These are phyloP conservation scores for Xylaria sp. DNA, from an alignment of 2,329 filamentous ascomycete genomes.

Conservation along the genomic window DNA sequence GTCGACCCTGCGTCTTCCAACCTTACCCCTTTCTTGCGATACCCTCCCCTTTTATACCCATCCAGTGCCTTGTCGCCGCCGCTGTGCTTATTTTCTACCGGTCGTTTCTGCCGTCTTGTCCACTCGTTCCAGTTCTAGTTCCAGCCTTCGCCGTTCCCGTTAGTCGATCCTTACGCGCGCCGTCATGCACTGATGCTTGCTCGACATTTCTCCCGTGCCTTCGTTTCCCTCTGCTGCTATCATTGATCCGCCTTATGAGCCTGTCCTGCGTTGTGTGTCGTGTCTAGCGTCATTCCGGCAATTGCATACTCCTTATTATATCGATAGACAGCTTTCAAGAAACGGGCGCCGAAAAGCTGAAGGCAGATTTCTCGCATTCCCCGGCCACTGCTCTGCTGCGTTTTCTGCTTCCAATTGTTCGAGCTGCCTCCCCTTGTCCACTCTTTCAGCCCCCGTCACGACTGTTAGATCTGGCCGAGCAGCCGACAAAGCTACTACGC, in stretches of 20 bases:
- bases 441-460: slow-evolving; percentile 16
- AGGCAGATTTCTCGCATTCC: slow-evolving; percentile 25
- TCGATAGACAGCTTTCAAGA: slow-evolving; percentile 38
- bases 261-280: slow-evolving; percentile 32
- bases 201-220: slow-evolving; percentile 24
- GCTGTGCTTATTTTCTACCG: slow-evolving; percentile 46
- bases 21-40: slow-evolving; percentile 42
- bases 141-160: slow-evolving; percentile 21
- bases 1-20: slow-evolving; percentile 21
- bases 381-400: slow-evolving; percentile 32
- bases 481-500: slow-evolving; percentile 8
- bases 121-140: slow-evolving; percentile 27
- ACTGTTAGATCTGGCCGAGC: slow-evolving; percentile 15
- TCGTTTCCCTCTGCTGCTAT: slow-evolving; percentile 31
- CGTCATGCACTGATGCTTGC: slow-evolving; percentile 39
- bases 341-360: slow-evolving; percentile 20
- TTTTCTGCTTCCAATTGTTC: slow-evolving; percentile 31
- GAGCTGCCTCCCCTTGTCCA: slow-evolving; percentile 23
- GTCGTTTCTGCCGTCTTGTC: slow-evolving; percentile 35
- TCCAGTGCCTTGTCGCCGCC: slow-evolving; percentile 30
- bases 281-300: slow-evolving; percentile 40
- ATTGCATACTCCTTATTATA: slow-evolving; percentile 42
- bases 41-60: slow-evolving; percentile 46
- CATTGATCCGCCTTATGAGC: slow-evolving; percentile 25
- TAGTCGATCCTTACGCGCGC: slow-evolving; percentile 32